These are phyloP conservation scores for Penicillium nucicola DNA, from an alignment of 495 filamentous ascomycete species.

Conservation along the genomic window DNA sequence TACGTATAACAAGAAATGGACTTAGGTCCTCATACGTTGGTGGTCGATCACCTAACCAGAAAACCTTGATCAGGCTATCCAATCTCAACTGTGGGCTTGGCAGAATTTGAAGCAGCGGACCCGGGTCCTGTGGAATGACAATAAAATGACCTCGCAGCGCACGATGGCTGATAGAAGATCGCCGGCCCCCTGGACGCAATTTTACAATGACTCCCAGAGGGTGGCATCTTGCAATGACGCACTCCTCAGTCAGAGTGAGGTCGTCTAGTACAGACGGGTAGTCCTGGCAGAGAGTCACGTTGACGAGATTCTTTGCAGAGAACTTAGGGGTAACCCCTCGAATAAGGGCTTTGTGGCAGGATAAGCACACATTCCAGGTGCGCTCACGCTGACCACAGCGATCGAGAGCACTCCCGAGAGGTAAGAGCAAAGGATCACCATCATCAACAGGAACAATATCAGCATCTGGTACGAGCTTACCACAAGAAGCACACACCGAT, in stretches of 20 bases:
- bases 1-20: conserved; percentile 5
- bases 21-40: background rate
- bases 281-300: conserved; percentile 7
- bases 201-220: no score
- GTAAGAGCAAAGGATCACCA: no score
- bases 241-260: no score
- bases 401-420: no score
- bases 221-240: no score
- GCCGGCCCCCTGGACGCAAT: no score
- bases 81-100: conserved; percentile 2
- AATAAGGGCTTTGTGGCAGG: no score
- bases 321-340: background rate
- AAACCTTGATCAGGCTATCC: background rate
- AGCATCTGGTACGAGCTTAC: no score
- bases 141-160: conserved; percentile 12
- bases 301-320: conserved; percentile 4
- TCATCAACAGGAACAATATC: no score
- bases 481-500: no score
- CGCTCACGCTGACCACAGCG: no score
- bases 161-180: background rate
- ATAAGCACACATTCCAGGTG: no score
- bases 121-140: conserved; percentile 10
- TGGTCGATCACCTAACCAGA: background rate
- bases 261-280: conserved; percentile 3
- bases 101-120: conserved; percentile 11